Base-by-base conservation (phyloP, 441 rosid species). In the Croton setiger region DNA sequence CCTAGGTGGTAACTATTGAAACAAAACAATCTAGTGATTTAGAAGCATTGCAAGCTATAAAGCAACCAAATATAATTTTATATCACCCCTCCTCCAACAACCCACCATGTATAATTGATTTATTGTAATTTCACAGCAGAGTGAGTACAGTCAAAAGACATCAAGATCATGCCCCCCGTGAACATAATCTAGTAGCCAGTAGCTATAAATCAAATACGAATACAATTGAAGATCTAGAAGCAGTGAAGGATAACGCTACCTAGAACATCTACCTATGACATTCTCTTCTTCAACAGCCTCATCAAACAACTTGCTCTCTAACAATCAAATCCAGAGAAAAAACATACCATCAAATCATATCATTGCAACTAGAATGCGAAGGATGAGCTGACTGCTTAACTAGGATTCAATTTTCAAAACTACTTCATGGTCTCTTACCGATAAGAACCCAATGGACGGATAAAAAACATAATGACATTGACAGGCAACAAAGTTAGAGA, bases 171-270 rank as follows among this genome's bases (percentile, higher is more conserved):
- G 45, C 7, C 35, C 61, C 12, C 35, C 55, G 20, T 5, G 56
- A 4, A 6, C 7, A 27, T 55, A 27, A 13, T 7, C 8, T 49
- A n/a, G 1, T 51, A n/a, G 5, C 48, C 52, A 61, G 2, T 37
- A 73, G 20, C 41, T 1, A 54, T 43, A 6, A 63, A 57, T 60
- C 48, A 75, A 27, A 14, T 5, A 45, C 21, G 21, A 43, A 31
- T 43, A 31, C 35, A 23, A 33, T 53, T 43, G 7, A 15, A 35
- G 23, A 39, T 47, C 37, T 13, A 2, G 39, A 36, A 8, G 5
- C 54, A 68, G 44, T 56, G 36, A 45, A 49, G 5, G 48, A 20
- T 37, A 49, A 37, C 9, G 36, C 55, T 44, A 20, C 74, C 27
- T 4, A 68, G 51, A 20, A 15, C 1, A 5, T 51, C 20, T 18